Conservation (phyloP, 208 protist genomes). For the Leishmania guyanensis region DNA sequence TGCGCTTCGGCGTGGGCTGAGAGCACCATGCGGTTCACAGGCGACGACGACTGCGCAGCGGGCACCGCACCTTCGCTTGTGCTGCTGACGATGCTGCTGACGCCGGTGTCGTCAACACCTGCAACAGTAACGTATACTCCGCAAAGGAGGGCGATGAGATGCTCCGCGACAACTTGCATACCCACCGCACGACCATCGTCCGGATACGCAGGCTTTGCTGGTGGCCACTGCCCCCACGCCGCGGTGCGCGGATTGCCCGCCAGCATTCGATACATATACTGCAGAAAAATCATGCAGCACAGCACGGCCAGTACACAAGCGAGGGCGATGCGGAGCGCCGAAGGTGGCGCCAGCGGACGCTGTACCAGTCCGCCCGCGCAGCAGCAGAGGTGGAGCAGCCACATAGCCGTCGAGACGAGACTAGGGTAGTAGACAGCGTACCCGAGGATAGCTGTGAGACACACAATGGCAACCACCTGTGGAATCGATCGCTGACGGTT, state of each 20-base stretch:
- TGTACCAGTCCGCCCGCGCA: constrained; percentile 21
- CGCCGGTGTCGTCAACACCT: neutral
- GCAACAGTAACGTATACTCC: constrained; percentile 17
- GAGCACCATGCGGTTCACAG: neutral
- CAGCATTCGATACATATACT: constrained; percentile 15
- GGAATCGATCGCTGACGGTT: neutral
- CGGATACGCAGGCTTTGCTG: constrained; percentile 10
- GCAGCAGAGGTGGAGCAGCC: constrained; percentile 27
- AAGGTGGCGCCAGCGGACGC: constrained; percentile 4
- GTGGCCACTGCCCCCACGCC: constrained; percentile 14
- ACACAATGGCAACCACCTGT: constrained; percentile 18
- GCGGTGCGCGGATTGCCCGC: constrained; percentile 9
- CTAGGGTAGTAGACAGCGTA: constrained; percentile 31
- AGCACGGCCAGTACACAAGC: neutral
- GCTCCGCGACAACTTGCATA: constrained; percentile 17
- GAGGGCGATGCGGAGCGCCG: constrained; percentile 4
- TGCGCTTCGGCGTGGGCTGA: neutral
- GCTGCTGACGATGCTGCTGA: neutral
- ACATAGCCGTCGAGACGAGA: constrained; percentile 22
- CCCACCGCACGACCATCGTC: neutral
- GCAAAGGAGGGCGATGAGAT: constrained; percentile 8
- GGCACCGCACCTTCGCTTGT: neutral
- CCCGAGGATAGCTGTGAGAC: constrained; percentile 22
- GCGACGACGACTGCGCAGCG: neutral
- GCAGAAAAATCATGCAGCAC: constrained; percentile 4